These are phyloP conservation scores for Phytopythium cucurbitacearum DNA, from an alignment of 352 stramenopile species.

Conservation along the genomic window DNA sequence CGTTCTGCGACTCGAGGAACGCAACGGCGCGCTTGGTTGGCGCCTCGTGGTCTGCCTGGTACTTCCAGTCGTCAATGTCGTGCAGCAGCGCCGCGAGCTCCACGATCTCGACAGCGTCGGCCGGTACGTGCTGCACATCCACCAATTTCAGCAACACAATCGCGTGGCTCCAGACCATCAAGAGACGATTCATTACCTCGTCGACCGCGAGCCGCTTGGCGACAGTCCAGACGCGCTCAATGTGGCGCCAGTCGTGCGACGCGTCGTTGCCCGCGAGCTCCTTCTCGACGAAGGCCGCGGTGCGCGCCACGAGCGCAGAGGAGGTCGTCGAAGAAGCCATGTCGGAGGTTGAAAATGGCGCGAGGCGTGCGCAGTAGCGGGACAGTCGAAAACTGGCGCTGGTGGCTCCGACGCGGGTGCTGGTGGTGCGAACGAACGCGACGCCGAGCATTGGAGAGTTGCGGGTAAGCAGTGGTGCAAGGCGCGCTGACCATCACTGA, in stretches of 20 bases:
- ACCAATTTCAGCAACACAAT: neutral
- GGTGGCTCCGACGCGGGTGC: no score
- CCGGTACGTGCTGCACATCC: constrained; percentile 36
- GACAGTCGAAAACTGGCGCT: no score
- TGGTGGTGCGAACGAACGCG: no score
- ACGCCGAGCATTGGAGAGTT: no score
- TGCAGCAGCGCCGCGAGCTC: constrained; percentile 84
- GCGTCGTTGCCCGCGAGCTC: constrained; percentile 74
- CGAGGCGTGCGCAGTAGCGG: no score
- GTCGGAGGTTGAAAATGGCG: no score
- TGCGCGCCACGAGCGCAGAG: constrained; percentile 59
- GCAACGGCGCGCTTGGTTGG: constrained; percentile 51
- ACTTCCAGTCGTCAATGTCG: constrained; percentile 91
- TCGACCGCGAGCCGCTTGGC: constrained; percentile 65
- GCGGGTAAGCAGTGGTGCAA: no score
- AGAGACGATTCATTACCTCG: constrained; percentile 39
- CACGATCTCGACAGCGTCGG: constrained; percentile 66
- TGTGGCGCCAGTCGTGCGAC: constrained; percentile 86
- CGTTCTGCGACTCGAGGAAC: constrained; percentile 52
- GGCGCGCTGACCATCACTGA: no score
- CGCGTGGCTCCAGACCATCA: neutral
- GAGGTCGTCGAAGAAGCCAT: neutral
- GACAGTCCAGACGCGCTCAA: constrained; percentile 84
- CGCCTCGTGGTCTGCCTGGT: constrained; percentile 44
- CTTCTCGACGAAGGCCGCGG: constrained; percentile 67